These are phyloP conservation scores for Quercus aquifolioides DNA, from an alignment of 306 rosid species.

Conservation along the genomic window DNA sequence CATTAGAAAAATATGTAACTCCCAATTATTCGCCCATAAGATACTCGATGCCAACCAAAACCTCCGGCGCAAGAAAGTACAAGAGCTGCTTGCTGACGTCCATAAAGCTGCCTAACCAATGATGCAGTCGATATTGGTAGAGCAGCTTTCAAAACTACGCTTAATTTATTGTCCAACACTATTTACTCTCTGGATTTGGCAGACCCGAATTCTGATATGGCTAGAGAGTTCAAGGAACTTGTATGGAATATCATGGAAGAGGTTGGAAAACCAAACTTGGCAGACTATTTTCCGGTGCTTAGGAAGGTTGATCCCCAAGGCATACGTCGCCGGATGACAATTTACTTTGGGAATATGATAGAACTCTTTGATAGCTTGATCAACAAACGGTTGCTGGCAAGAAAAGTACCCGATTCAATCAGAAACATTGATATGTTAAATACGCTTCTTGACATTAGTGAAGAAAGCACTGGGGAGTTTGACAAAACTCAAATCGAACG, in stretches of 20 bases:
- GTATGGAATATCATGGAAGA: slow-evolving; percentile 27
- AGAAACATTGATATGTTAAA: slow-evolving; percentile 33
- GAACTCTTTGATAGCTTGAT: slow-evolving; percentile 12
- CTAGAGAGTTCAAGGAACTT: slow-evolving; percentile 29
- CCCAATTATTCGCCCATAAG: slow-evolving; percentile 29
- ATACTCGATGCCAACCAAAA: slow-evolving; percentile 26
- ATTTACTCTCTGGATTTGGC: slow-evolving; percentile 43
- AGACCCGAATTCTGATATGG: slow-evolving; percentile 1
- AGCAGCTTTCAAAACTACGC: slow-evolving; percentile 31
- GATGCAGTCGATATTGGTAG: slow-evolving; percentile 42
- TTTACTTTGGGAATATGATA: slow-evolving; percentile 14
- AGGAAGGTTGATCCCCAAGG: slow-evolving; percentile 45
- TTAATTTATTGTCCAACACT: slow-evolving; percentile 44
- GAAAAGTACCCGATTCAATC: background rate
- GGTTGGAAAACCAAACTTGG: slow-evolving; percentile 40
- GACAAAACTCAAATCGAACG: slow-evolving; percentile 21
- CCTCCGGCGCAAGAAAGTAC: slow-evolving; percentile 14
- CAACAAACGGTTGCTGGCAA: slow-evolving; percentile 20
- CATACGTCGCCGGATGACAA: background rate
- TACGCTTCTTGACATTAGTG: slow-evolving; percentile 31
- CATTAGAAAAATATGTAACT: slow-evolving; percentile 37
- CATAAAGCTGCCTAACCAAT: background rate
- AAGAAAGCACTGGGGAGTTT: slow-evolving; percentile 26
- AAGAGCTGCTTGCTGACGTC: slow-evolving; percentile 19
- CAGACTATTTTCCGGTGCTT: slow-evolving; percentile 40